These are phyloP conservation scores for Tylopilus subfusipes DNA, from an alignment of 768 basidiomycete genomes.

Conservation along the genomic window DNA sequence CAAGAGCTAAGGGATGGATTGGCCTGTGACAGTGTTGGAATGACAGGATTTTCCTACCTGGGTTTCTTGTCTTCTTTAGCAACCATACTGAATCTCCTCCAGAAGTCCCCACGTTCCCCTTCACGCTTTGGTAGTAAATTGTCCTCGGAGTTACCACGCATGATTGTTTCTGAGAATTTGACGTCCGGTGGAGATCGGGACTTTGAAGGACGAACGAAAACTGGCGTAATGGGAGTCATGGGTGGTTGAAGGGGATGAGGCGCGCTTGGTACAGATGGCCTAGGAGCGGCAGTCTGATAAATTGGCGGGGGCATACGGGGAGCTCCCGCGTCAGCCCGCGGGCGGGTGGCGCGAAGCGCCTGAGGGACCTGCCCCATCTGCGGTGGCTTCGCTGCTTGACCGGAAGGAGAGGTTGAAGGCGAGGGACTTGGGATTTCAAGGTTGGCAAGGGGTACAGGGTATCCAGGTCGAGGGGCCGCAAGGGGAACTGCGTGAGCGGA, in stretches of 20 bases:
- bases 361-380: slow-evolving; percentile 33
- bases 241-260: slow-evolving; percentile 78
- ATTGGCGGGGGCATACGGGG: slow-evolving; percentile 32
- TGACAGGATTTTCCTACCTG: slow-evolving; percentile 29
- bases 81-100: slow-evolving; percentile 83
- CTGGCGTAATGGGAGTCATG: slow-evolving; percentile 74
- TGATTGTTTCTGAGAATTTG: slow-evolving; percentile 53
- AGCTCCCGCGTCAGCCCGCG: slow-evolving; percentile 13
- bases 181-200: slow-evolving; percentile 38
- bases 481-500: slow-evolving; percentile 41
- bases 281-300: slow-evolving; percentile 29
- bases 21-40: background rate
- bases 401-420: slow-evolving; percentile 36
- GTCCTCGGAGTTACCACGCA: slow-evolving; percentile 68
- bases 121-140: slow-evolving; percentile 59
- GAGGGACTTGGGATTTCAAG: slow-evolving; percentile 55
- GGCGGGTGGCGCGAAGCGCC: slow-evolving; percentile 19
- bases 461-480: slow-evolving; percentile 70
- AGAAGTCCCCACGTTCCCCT: slow-evolving; percentile 74
- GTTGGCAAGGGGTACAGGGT: slow-evolving; percentile 65
- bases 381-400: slow-evolving; percentile 16
- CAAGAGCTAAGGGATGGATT: slow-evolving; percentile 45
- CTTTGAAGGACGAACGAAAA: slow-evolving; percentile 62
- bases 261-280: slow-evolving; percentile 41
- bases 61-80: slow-evolving; percentile 65